Evolutionary conservation across 176 grass and related monocot genomes (phyloP).

Genomic region (Chloris gayana): DNA sequence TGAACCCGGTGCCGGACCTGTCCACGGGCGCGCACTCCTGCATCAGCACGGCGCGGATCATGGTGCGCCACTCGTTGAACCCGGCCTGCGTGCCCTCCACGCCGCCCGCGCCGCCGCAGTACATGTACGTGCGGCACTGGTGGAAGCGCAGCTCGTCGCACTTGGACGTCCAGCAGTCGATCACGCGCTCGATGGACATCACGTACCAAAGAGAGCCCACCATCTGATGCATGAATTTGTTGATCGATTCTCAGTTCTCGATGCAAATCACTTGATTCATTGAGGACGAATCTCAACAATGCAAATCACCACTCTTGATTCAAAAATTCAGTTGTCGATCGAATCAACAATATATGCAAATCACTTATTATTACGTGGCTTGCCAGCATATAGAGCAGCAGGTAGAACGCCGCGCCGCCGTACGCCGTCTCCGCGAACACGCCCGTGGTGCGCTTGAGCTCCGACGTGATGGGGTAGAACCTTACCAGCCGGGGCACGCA

Average conservation of each 20-base stretch:
- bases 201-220: constrained; percentile 93
- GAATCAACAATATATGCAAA: too few species aligned
- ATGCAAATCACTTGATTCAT: too few species aligned
- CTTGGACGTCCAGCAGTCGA: constrained; percentile 70
- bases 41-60: constrained; percentile 44
- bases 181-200: constrained; percentile 60
- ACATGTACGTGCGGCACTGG: constrained; percentile 67
- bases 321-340: too few species aligned
- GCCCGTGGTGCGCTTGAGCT: constrained; percentile 73
- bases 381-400: constrained; percentile 84
- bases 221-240: constrained; percentile 62
- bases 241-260: too few species aligned
- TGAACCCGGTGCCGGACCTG: constrained; percentile 44
- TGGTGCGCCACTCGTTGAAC: constrained; percentile 59
- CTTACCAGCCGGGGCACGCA: constrained; percentile 68
- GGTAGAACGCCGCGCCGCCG: constrained; percentile 73
- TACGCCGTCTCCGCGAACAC: constrained; percentile 79
- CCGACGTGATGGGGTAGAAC: constrained; percentile 65
- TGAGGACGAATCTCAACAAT: too few species aligned
- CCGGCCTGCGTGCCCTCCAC: background rate
- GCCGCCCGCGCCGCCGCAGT: constrained; percentile 50
- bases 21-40: constrained; percentile 55
- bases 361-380: too few species aligned
- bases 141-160: constrained; percentile 45
- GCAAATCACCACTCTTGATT: too few species aligned